phyloP scores from a whole-genome alignment of 2,329 filamentous ascomycete genomes.

The Arthrobotrys iridis region DNA sequence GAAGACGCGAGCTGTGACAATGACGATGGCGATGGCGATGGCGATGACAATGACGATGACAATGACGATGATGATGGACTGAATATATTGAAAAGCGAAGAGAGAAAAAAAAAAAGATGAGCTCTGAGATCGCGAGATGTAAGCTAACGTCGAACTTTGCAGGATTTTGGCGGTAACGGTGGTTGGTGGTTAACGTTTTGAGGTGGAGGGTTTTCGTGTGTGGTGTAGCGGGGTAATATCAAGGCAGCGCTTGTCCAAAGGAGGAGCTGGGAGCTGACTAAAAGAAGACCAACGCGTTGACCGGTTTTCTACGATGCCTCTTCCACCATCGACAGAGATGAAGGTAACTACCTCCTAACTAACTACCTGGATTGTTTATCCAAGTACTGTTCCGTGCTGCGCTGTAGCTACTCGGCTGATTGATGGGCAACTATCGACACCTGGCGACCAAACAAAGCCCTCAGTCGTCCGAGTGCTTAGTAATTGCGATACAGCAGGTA shows the following conservation, averaged over 20 bases:
- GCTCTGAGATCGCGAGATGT: neutral
- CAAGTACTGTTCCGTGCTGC: too few species aligned
- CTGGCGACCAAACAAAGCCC: too few species aligned
- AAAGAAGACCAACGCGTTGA: neutral
- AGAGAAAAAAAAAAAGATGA: neutral
- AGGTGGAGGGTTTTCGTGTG: conserved; percentile 39
- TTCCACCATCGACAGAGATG: too few species aligned
- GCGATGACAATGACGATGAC: neutral
- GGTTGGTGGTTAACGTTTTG: conserved; percentile 13
- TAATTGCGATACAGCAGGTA: too few species aligned
- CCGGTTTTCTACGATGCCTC: too few species aligned
- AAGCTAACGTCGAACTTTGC: neutral
- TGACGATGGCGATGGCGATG: neutral
- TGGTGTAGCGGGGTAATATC: conserved; percentile 37
- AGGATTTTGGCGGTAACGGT: conserved; percentile 3
- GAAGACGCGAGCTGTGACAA: neutral
- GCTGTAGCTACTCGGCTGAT: too few species aligned
- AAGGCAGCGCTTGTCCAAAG: conserved; percentile 26
- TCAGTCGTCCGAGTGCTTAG: too few species aligned
- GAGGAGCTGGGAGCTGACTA: conserved; percentile 1
- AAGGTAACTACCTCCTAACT: too few species aligned
- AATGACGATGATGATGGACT: neutral
- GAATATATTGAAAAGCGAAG: neutral
- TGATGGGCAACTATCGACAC: too few species aligned
- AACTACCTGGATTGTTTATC: too few species aligned